Conservation (phyloP, 1,284 basidiomycete genomes). For the Tylopilus microsporus region DNA sequence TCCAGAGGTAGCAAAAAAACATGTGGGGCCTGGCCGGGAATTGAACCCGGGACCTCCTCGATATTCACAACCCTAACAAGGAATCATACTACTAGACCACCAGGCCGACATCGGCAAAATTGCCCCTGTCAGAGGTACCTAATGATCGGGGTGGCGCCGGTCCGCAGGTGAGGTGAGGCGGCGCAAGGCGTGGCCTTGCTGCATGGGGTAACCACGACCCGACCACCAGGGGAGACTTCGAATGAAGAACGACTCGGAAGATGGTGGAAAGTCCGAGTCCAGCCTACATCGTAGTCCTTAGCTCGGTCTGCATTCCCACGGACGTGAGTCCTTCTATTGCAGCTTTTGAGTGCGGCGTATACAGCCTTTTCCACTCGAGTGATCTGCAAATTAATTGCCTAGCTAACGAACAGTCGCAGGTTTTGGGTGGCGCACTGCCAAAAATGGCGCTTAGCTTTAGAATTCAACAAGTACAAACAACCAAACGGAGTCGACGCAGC, state of each 20-base stretch:
- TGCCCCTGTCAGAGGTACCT: not conserved
- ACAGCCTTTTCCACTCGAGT: not conserved
- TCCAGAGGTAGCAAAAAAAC: not conserved
- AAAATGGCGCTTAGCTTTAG: conserved; percentile 16
- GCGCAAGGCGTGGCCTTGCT: not conserved
- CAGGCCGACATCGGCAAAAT: conserved; percentile 39
- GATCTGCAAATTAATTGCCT: conserved; percentile 1
- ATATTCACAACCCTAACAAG: conserved; percentile 51
- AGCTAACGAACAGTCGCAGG: not conserved
- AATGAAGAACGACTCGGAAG: not conserved
- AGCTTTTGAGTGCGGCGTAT: not conserved
- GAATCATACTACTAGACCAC: conserved; percentile 73
- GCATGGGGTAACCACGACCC: not conserved
- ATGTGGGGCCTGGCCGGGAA: conserved; percentile 69
- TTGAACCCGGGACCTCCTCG: conserved; percentile 84
- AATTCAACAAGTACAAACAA: conserved; percentile 30
- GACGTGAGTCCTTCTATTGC: not conserved
- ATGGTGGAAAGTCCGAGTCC: not conserved
- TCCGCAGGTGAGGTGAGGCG: no score
- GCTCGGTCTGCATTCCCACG: not conserved
- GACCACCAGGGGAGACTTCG: not conserved
- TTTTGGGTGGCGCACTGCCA: conserved; percentile 4
- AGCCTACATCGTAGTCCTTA: not conserved
- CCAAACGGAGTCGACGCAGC: conserved; percentile 8
- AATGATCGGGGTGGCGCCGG: not conserved